Evolutionary conservation across 192 early-diverging fungal species (phyloP), one percentile per base, ranked within the genome.

Genomic region (Nowakowskiella sp.): DNA sequence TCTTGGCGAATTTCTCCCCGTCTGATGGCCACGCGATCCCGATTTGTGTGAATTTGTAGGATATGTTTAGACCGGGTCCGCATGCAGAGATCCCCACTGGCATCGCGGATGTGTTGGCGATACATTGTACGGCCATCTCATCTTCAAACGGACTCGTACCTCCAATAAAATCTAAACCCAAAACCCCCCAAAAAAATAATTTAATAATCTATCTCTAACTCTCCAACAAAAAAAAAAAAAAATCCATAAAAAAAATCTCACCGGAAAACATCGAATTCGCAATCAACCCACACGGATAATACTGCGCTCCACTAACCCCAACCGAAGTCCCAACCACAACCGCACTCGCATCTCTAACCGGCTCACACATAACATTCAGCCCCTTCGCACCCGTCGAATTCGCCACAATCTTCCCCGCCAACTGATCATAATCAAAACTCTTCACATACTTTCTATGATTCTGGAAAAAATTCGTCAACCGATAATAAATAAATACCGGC

Each of bases 221-320:
- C 7, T 23, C 23, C 27, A 62, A 44, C 63, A 64, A 31, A 31
- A 0, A 19, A 33, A 4, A 42, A 3, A 26, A 23, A 21, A 23
- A 26, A 39, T 13, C 30, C 9, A 10, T n/a, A n/a, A n/a, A 27
- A 7, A 8, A 33, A 8, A 16, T 9, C 43, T 47, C 72, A 90
- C 90, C 90, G 66, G 92, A 93, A 65, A 99, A 99, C 47, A 92
- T 70, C 1, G 94, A 97, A 65, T 97, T 97, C 16, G 94, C 96
- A 69, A 99, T 95, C 45, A 97, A 77, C 0, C 96, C 96, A 60
- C 96, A 99, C 23, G 96, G 96, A 65, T 94, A 99, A 51, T 86
- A 84, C 51, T 71, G 55, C 6, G 74, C 61, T n/a, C 51, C 51
- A 2, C 56, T 2, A 24, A 6, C 53, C 3, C 34, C 33, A 10